Base-by-base conservation (phyloP, 108 stramenopile genomes). In the Nannochloropsis gaditana region DNA sequence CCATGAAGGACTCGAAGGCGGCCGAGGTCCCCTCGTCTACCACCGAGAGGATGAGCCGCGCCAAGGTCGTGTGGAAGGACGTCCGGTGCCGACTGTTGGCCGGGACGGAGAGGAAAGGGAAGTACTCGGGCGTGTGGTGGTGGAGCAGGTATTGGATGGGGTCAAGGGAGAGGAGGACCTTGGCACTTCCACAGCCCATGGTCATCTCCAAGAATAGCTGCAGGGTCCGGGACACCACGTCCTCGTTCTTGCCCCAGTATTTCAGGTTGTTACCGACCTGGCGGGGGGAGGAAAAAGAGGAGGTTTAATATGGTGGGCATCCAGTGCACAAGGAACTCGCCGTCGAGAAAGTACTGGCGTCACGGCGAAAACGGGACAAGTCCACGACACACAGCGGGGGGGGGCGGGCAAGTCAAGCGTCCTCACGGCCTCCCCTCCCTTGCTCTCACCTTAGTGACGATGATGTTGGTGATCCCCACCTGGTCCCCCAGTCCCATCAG, bases 191-290 rank as follows among this genome's bases (percentile, higher is more conserved):
- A 94, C 96, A 97, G 47, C 95, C 95, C 47, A 93, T 92, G 4
- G 96, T 95, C 95, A 99, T 96, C 88, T 97, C 98, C 50, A 95
- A 93, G 50, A 99, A 90, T 9, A 99, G 92, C 42, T 95, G 95
- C 47, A 99, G 89, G 9, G 98, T 97, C 50, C 95, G 94, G 43
- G 92, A 89, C 43, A 97, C 88, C 19, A 99, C 93, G 42, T 96
- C 95, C 81, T 95, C 86, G 17, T 95, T 93, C 79, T 95, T 94
- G 8, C 95, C 95, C 96, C 97, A 99, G 89, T 92, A 96, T 91
- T 97, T 97, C 80, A 99, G 93, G 90, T 97, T 97, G 88, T 96
- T 97, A 83, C 96, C 42, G 42, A 84, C 42, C 82, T 44, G 59
- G n/a, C 3, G 8, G 8, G 3, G 59, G 6, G 59, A 50, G 59